These are phyloP conservation scores for Medicago truncatula DNA, from an alignment of 306 rosid genomes.

Conservation along the genomic window MtrunA17r5.0-ANR NC_053044.1:58472501-58473000, in stretches of 20 bases:
- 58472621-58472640: conserved; percentile 89
- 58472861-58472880: conserved; percentile 85
- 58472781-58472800: not conserved
- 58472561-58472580: conserved; percentile 88
- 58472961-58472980: conserved; percentile 97
- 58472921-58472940: conserved; percentile 84
- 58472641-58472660: conserved; percentile 80
- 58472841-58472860: conserved; percentile 16
- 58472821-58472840: not conserved
- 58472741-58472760: conserved; percentile 32
- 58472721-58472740: conserved; percentile 42
- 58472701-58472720: conserved; percentile 93
- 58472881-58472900: conserved; percentile 94
- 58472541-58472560: conserved; percentile 98
- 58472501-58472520: conserved; percentile 93
- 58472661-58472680: conserved; percentile 75
- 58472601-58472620: conserved; percentile 66
- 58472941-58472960: conserved; percentile 74
- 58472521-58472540: conserved; percentile 96
- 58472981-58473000: conserved; percentile 87
- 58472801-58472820: conserved; percentile 6
- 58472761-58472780: conserved; percentile 25
- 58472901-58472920: conserved; percentile 94
- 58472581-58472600: conserved; percentile 78
- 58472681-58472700: conserved; percentile 86